These are phyloP conservation scores for Boletus sp. DNA, from an alignment of 768 basidiomycete genomes.

Conservation along the genomic window DNA sequence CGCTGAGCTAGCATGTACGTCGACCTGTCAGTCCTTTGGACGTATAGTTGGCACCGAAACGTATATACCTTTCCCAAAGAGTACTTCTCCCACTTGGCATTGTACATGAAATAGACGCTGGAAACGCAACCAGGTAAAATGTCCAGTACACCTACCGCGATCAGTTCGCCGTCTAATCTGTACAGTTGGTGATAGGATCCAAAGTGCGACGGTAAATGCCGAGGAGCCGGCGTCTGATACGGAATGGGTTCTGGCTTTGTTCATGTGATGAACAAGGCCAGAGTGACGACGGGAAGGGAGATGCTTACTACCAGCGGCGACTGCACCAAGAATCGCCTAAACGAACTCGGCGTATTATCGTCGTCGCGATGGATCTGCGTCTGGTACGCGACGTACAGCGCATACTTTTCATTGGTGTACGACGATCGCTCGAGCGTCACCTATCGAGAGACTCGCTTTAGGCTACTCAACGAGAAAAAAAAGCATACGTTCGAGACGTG, in stretches of 20 bases:
- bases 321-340: conserved; percentile 75
- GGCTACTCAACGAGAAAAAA: neutral
- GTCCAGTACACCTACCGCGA: conserved; percentile 88
- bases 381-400: conserved; percentile 78
- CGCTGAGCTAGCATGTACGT: conserved; percentile 62
- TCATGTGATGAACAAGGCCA: neutral
- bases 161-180: conserved; percentile 72
- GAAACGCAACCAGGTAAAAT: conserved; percentile 86
- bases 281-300: neutral
- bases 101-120: conserved; percentile 88
- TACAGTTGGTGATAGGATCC: conserved; percentile 95
- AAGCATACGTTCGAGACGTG: neutral
- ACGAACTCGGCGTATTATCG: conserved; percentile 48
- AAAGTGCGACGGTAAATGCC: conserved; percentile 69
- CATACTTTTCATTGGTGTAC: conserved; percentile 78
- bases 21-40: neutral
- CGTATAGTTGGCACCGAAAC: neutral
- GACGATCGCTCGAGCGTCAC: conserved; percentile 73
- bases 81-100: conserved; percentile 62
- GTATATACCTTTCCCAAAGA: conserved; percentile 72
- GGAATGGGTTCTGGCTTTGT: conserved; percentile 58
- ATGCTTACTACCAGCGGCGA: conserved; percentile 66
- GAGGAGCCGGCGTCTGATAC: conserved; percentile 48
- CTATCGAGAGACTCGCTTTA: conserved; percentile 36
- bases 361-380: conserved; percentile 71